Conservation (phyloP, 352 stramenopile species). For the Globisporangium apiculatum region DNA sequence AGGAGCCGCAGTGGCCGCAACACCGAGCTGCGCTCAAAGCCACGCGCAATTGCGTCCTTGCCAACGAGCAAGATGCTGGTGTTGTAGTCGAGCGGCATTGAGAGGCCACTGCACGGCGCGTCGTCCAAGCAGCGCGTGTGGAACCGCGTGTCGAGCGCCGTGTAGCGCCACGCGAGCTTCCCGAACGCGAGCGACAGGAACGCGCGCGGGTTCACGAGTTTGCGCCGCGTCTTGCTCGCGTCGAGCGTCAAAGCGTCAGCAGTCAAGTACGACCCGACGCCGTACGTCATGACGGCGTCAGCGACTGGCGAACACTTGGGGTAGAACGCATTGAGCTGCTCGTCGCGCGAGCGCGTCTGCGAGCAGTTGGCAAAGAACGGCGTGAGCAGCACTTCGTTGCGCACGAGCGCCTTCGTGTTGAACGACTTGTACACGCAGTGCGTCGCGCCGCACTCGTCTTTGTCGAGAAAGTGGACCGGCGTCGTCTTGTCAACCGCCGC, state of each 20-base stretch:
- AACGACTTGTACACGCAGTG: slow-evolving; percentile 12
- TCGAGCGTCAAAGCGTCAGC: slow-evolving; percentile 12
- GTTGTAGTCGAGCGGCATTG: slow-evolving; percentile 19
- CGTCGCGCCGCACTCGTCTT: slow-evolving; percentile 8
- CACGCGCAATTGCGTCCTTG: slow-evolving; percentile 17
- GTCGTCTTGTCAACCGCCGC: not conserved
- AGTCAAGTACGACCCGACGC: slow-evolving; percentile 12
- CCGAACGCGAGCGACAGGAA: slow-evolving; percentile 30
- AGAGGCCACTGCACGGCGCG: slow-evolving; percentile 24
- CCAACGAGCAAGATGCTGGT: slow-evolving; percentile 23
- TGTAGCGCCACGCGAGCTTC: slow-evolving; percentile 32
- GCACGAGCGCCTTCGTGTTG: slow-evolving; percentile 9
- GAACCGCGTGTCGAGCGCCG: slow-evolving; percentile 16
- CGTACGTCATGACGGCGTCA: slow-evolving; percentile 11
- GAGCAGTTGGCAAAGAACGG: slow-evolving; percentile 7
- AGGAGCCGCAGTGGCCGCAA: slow-evolving; percentile 6
- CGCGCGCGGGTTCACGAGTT: slow-evolving; percentile 11
- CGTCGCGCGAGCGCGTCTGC: not conserved
- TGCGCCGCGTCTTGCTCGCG: slow-evolving; percentile 6
- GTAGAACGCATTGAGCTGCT: slow-evolving; percentile 4
- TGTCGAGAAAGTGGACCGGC: slow-evolving; percentile 5
- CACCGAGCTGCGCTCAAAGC: slow-evolving; percentile 14
- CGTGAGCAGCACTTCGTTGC: slow-evolving; percentile 9
- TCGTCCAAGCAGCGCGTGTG: not conserved
- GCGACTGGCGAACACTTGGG: not conserved